Percentiles rank a stretch among this genome's conserved stretches.
These are phyloP conservation scores for Sinapis alba DNA, from an alignment of 441 rosid genomes.

Conservation along the genomic window DNA sequence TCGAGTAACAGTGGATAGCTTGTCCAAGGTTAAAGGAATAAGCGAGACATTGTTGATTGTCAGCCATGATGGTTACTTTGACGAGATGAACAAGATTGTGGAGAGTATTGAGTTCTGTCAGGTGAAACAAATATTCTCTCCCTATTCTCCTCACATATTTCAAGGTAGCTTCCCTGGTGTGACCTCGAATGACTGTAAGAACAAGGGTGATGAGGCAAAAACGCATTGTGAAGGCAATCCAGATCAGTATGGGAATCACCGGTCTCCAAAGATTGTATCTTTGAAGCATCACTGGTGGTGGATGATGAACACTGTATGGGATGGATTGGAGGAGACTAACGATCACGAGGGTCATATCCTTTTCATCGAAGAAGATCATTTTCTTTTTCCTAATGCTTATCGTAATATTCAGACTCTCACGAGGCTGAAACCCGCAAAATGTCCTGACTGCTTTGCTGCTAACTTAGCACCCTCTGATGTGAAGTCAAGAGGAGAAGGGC, in stretches of 20 bases:
- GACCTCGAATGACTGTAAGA: constrained; percentile 63
- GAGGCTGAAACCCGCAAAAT: constrained; percentile 63
- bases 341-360: constrained; percentile 70
- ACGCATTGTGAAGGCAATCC: constrained; percentile 75
- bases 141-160: constrained; percentile 81
- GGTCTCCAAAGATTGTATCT: constrained; percentile 82
- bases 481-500: constrained; percentile 82
- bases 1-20: constrained; percentile 69
- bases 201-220: constrained; percentile 60
- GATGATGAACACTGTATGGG: constrained; percentile 99
- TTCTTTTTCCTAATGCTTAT: constrained; percentile 88
- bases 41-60: constrained; percentile 82
- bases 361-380: constrained; percentile 96
- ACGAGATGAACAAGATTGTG: constrained; percentile 81
- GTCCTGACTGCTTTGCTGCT: constrained; percentile 86
- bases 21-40: constrained; percentile 80
- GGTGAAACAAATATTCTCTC: constrained; percentile 87
- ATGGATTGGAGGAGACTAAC: constrained; percentile 73
- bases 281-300: constrained; percentile 99
- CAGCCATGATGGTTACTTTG: constrained; percentile 92
- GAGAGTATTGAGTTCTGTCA: constrained; percentile 78
- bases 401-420: constrained; percentile 79
- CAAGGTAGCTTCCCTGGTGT: constrained; percentile 69
- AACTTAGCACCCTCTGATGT: constrained; percentile 94
- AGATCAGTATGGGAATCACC: constrained; percentile 91